A percentile compares a stretch with the other conserved stretches of the same genome.
Conservation (phyloP, 257 asterid species). For the Lithospermum erythrorhizon region DNA sequence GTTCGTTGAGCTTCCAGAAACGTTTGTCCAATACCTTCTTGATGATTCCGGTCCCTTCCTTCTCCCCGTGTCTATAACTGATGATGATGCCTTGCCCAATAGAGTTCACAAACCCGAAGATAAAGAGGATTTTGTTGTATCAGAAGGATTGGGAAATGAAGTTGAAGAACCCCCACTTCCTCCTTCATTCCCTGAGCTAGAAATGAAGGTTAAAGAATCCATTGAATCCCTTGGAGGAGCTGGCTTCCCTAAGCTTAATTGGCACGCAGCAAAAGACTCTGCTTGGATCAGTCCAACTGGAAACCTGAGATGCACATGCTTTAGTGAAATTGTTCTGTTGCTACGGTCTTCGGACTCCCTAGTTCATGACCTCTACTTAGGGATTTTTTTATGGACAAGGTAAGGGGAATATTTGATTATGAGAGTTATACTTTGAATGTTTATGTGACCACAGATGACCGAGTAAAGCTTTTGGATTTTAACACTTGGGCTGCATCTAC, state of each 20-base stretch:
- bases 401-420: constrained; percentile 41
- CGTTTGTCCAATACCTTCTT: constrained; percentile 54
- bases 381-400: constrained; percentile 29
- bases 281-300: constrained; percentile 84
- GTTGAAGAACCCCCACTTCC: constrained; percentile 47
- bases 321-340: constrained; percentile 67
- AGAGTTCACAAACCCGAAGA: constrained; percentile 62
- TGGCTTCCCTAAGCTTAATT: constrained; percentile 76
- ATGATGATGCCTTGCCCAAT: constrained; percentile 69
- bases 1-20: constrained; percentile 60
- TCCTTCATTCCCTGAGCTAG: constrained; percentile 75
- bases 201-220: constrained; percentile 40
- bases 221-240: constrained; percentile 78
- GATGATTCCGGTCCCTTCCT: constrained; percentile 67
- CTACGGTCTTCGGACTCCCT: constrained; percentile 70
- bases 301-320: constrained; percentile 59
- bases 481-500: constrained; percentile 90
- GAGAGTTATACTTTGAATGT: constrained; percentile 63
- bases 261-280: constrained; percentile 89
- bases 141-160: constrained; percentile 65
- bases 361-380: constrained; percentile 60
- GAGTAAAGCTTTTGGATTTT: constrained; percentile 80
- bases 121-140: constrained; percentile 47
- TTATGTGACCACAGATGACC: constrained; percentile 49
- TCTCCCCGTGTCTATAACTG: constrained; percentile 59